phyloP scores from a whole-genome alignment of 768 basidiomycete genomes.

The Suillus brevipes region DNA sequence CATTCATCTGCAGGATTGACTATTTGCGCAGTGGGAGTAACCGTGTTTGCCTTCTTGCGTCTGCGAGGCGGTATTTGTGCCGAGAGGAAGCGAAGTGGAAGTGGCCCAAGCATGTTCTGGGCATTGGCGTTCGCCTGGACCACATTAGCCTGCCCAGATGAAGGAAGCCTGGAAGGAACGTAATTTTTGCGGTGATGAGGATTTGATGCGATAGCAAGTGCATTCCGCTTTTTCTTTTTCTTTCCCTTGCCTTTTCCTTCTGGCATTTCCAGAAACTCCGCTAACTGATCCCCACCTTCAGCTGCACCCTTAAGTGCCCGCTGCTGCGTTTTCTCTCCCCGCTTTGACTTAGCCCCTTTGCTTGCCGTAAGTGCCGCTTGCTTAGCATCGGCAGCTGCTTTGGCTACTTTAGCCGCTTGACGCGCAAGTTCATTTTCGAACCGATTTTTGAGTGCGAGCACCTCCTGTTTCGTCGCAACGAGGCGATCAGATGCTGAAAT shows the following conservation, averaged over 20 bases:
- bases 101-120: conserved; percentile 56
- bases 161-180: conserved; percentile 78
- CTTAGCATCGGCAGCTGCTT: conserved; percentile 52
- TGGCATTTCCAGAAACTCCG: conserved; percentile 42
- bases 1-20: conserved; percentile 79
- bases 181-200: conserved; percentile 96
- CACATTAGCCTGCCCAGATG: conserved; percentile 40
- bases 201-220: conserved; percentile 89
- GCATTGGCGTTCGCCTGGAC: conserved; percentile 42
- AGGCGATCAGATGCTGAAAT: conserved; percentile 70
- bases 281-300: conserved; percentile 35
- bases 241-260: conserved; percentile 30
- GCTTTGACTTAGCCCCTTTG: conserved; percentile 38
- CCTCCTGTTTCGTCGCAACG: conserved; percentile 67
- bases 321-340: conserved; percentile 40
- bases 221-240: conserved; percentile 95
- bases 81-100: conserved; percentile 64
- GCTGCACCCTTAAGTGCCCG: conserved; percentile 31
- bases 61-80: conserved; percentile 62
- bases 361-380: conserved; percentile 43
- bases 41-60: conserved; percentile 25
- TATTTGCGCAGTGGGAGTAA: conserved; percentile 36
- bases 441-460: conserved; percentile 58
- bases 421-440: conserved; percentile 75
- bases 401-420: conserved; percentile 59